Evolutionary conservation across 2,329 filamentous ascomycete species (phyloP), one percentile per base, ranked within the genome.

Genomic region (Didymella lethalis): DNA sequence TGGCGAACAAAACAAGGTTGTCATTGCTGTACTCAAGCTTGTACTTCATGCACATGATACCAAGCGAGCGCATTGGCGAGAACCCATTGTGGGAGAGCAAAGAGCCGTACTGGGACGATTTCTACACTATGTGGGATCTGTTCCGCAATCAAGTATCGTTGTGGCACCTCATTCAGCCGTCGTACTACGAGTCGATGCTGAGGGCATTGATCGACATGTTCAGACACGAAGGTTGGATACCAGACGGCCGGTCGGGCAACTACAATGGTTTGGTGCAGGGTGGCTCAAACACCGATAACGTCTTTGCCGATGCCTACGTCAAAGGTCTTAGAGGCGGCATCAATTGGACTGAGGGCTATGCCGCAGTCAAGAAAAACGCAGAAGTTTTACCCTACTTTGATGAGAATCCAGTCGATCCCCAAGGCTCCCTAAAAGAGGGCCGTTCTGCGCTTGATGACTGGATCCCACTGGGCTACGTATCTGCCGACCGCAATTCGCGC

Each of bases 91-190:
- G 89, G 88, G 69, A 85, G 4, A 88, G 84, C 28, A 80, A 81
- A 6, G 88, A 91, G 72, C 89, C 88, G 0, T 91, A 90, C 63
- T 75, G 69, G 69, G 89, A 91, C 72, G 90, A 88, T 1, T 91
- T 88, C 57, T 92, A 91, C 70, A 90, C 88, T 60, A 86, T 91
- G 29, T 92, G 89, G 89, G 89, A 92, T 68, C 84, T 85, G 0
- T 91, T 89, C 66, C 82, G 89, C 7, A 88, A 76, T 43, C 74
- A 76, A 41, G 73, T 75, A 1, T 72, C 68, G 0, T 47, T 77
- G 4, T 77, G 73, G 85, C 49, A 88, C 86, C 78, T 92, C n/a
- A 72, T 89, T 0, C 88, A 91, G 61, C 88, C 89, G 0, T 64
- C 78, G 0, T 84, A 88, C 1, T 85, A 90, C 28, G 83, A 86